Conservation (phyloP, 2,329 filamentous ascomycete species). For the Ophioceras dolichostomum region DNA sequence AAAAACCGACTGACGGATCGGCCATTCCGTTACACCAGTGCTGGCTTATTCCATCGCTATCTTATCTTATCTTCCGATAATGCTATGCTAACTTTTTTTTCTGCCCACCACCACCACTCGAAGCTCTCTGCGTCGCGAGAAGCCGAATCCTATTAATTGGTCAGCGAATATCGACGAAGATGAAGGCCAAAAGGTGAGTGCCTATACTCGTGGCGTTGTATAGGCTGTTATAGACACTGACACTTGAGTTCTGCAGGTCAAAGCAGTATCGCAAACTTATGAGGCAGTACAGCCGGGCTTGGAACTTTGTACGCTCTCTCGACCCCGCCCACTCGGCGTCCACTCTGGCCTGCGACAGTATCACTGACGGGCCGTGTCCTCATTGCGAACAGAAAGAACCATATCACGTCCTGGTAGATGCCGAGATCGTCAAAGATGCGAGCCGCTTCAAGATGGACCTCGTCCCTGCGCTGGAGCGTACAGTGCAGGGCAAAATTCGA, state of each 20-base stretch:
- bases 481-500: slow-evolving; percentile 79
- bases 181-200: slow-evolving; percentile 3
- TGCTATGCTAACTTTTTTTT: not conserved
- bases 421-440: slow-evolving; percentile 71
- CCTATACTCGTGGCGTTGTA: not conserved
- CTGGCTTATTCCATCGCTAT: too few relatives aligned
- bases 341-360: not conserved
- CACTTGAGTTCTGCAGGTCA: not conserved
- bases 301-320: slow-evolving; percentile 1
- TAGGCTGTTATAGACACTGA: not conserved
- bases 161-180: not conserved
- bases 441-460: slow-evolving; percentile 83
- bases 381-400: not conserved
- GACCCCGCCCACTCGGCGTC: not conserved
- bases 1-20: too few relatives aligned
- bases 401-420: slow-evolving; percentile 46
- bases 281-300: slow-evolving; percentile 3
- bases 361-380: not conserved
- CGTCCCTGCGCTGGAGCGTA: slow-evolving; percentile 61
- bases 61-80: not conserved
- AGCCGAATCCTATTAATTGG: not conserved
- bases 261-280: slow-evolving; percentile 4
- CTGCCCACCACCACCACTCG: not conserved
- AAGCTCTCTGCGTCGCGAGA: not conserved
- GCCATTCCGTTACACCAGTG: too few relatives aligned